A percentile compares a stretch with the other conserved stretches of the same genome.
phyloP scores from a whole-genome alignment of 1,139 yeast species.

The Yamadazyma triangularis region DNA sequence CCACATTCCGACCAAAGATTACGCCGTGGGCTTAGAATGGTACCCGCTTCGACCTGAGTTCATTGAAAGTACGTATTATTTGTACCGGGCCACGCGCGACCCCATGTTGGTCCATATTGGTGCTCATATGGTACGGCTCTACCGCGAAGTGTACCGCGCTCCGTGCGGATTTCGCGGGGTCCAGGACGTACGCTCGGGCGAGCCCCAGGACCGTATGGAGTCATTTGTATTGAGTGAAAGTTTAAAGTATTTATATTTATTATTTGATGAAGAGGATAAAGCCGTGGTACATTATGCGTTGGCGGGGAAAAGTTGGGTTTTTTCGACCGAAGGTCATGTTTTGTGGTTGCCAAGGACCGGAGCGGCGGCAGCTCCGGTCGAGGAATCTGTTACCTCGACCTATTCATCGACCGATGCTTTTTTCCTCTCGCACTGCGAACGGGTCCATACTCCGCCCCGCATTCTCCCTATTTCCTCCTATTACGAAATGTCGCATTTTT shows the following conservation, averaged over 20 bases:
- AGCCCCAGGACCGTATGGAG: slow-evolving; percentile 79
- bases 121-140: slow-evolving; percentile 51
- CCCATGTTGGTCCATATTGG: slow-evolving; percentile 82
- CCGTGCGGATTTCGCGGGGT: slow-evolving; percentile 82
- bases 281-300: slow-evolving; percentile 37
- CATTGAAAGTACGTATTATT: slow-evolving; percentile 79
- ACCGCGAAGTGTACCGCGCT: slow-evolving; percentile 48
- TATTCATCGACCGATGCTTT: too few species aligned
- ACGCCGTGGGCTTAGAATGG: slow-evolving; percentile 67
- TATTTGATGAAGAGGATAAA: slow-evolving; percentile 67
- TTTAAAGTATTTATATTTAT: slow-evolving; percentile 71
- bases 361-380: too few species aligned
- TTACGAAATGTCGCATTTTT: slow-evolving; percentile 34
- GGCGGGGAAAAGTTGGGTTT: slow-evolving; percentile 54
- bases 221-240: slow-evolving; percentile 87
- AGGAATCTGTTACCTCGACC: too few species aligned
- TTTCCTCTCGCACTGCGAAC: too few species aligned
- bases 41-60: slow-evolving; percentile 91
- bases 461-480: too few species aligned
- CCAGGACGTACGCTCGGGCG: slow-evolving; percentile 62
- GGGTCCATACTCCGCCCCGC: too few species aligned
- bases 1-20: slow-evolving; percentile 10
- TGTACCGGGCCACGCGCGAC: slow-evolving; percentile 81
- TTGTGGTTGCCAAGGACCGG: too few species aligned
- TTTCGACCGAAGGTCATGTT: slow-evolving; percentile 94